Evolutionary conservation across 2,329 filamentous ascomycete species (phyloP).

Genomic region (Zymoseptoria passerinii): DNA sequence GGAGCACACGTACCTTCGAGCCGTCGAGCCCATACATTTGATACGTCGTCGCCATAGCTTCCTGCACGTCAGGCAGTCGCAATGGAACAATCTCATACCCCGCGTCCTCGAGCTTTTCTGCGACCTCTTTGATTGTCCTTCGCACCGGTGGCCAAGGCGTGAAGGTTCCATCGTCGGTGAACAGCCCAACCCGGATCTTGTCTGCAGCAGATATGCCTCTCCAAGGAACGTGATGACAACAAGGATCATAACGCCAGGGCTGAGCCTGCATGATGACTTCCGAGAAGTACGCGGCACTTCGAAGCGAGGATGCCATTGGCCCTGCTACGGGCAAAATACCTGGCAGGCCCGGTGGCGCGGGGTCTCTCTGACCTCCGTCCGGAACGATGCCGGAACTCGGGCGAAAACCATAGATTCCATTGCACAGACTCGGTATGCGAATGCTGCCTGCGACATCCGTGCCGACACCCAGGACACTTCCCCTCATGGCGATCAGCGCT

Average conservation of each 20-base stretch:
- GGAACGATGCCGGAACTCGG: conserved; percentile 11
- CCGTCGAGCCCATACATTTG: conserved; percentile 13
- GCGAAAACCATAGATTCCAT: conserved; percentile 26
- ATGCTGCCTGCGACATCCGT: conserved; percentile 57
- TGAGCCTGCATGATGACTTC: conserved; percentile 12
- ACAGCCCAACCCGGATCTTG: conserved; percentile 17
- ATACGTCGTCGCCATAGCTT: conserved; percentile 9
- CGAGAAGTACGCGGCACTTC: conserved; percentile 14
- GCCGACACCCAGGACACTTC: conserved; percentile 52
- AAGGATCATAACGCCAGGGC: conserved; percentile 14
- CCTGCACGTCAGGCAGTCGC: conserved; percentile 12
- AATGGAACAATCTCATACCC: conserved; percentile 14
- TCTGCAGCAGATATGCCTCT: conserved; percentile 6
- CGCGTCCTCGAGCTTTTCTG: conserved; percentile 7
- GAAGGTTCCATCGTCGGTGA: conserved; percentile 15
- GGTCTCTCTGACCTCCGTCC: conserved; percentile 28
- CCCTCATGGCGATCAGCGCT: conserved; percentile 50
- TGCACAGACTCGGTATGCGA: conserved; percentile 78
- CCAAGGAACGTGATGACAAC: conserved; percentile 14
- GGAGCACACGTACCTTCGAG: conserved; percentile 8
- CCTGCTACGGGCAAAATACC: conserved; percentile 27
- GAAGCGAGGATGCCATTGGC: conserved; percentile 18
- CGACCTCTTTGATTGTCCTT: conserved; percentile 12
- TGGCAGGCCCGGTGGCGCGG: conserved; percentile 26
- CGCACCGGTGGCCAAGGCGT: conserved; percentile 18